These are phyloP conservation scores for Crithidia brevicula DNA, from an alignment of 208 protist species.

Conservation along the genomic window DNA sequence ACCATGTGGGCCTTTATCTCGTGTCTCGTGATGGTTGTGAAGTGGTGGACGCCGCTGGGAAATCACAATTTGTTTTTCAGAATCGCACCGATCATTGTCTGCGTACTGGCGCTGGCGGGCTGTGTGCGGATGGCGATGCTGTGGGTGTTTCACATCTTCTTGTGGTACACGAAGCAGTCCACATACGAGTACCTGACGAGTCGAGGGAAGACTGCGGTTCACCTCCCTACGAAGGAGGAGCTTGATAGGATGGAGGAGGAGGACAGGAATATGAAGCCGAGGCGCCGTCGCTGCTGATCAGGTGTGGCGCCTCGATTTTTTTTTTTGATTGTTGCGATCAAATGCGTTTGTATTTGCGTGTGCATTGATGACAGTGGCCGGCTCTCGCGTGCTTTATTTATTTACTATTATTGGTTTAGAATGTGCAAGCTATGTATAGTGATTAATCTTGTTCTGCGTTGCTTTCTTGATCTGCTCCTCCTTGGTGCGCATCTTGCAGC, in stretches of 20 bases:
- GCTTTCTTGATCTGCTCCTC: no score
- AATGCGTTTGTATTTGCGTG: no score
- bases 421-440: no score
- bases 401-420: no score
- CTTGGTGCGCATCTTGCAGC: no score
- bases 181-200: conserved; percentile 67
- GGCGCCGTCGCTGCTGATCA: background rate
- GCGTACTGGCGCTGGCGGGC: conserved; percentile 37
- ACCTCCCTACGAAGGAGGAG: conserved; percentile 7
- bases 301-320: background rate
- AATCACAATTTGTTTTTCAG: conserved; percentile 58
- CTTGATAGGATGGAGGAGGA: background rate
- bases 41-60: conserved; percentile 62
- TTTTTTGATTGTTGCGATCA: background rate
- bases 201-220: background rate
- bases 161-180: conserved; percentile 37
- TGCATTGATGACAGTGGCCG: no score
- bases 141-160: conserved; percentile 62
- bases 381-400: no score
- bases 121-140: conserved; percentile 53
- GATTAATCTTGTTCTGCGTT: no score
- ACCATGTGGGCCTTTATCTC: conserved; percentile 32
- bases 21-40: conserved; percentile 45
- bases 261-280: background rate
- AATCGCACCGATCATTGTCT: conserved; percentile 51